phyloP scores from a whole-genome alignment of 2,329 filamentous ascomycete species.

The Phialemoniopsis sp. region DNA sequence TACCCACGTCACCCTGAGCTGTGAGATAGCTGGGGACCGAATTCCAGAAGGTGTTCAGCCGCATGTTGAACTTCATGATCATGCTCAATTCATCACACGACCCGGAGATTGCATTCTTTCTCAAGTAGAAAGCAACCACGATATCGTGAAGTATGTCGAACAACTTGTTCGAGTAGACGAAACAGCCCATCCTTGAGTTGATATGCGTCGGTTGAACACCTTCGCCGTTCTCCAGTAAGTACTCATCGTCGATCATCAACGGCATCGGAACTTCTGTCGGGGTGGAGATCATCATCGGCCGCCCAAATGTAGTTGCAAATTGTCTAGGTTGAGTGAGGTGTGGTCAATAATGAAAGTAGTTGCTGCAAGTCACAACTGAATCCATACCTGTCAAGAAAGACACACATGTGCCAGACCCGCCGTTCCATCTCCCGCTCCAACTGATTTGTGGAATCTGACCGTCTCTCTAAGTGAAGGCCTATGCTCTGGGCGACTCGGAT shows the following conservation, averaged over 20 bases:
- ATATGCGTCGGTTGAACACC: conserved; percentile 1
- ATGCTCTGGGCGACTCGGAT: conserved; percentile 34
- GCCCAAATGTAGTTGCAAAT: too few relatives aligned
- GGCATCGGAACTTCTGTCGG: not conserved
- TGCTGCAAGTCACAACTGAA: too few relatives aligned
- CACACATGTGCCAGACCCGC: too few relatives aligned
- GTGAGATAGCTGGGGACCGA: conserved; percentile 1
- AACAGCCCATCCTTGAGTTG: conserved; percentile 1
- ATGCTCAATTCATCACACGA: conserved; percentile 1
- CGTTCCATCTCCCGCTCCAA: too few relatives aligned
- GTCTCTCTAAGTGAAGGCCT: conserved; percentile 28
- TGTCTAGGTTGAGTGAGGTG: too few relatives aligned
- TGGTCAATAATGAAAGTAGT: too few relatives aligned
- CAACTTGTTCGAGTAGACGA: conserved; percentile 4
- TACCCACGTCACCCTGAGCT: not conserved
- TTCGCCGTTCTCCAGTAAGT: conserved; percentile 3
- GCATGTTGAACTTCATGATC: conserved; percentile 1
- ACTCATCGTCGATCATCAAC: not conserved
- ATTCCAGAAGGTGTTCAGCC: conserved; percentile 1
- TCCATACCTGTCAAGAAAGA: too few relatives aligned
- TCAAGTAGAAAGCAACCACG: conserved; percentile 1
- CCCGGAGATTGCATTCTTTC: not conserved
- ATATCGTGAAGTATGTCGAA: conserved; percentile 4
- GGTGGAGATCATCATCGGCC: too few relatives aligned
- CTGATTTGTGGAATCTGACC: too few relatives aligned